Percentiles rank a stretch among this genome's conserved stretches.
Evolutionary conservation across 2,329 filamentous ascomycete genomes (phyloP).

Genomic region (Fusarium udum): DNA sequence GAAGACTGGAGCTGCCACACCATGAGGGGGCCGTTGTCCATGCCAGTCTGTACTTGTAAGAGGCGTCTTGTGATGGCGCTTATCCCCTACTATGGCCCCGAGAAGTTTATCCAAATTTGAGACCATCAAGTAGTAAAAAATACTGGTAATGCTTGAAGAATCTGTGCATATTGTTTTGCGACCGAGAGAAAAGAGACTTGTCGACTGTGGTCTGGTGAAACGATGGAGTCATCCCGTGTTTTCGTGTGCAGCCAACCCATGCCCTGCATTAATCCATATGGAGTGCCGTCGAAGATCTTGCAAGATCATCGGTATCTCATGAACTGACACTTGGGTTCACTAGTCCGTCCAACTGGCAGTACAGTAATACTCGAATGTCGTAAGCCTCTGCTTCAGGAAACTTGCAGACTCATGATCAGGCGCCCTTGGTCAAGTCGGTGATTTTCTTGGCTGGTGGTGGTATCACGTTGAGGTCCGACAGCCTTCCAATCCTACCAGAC

Average conservation of each 20-base stretch:
- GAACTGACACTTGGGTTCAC: conserved; percentile 2
- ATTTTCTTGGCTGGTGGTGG: conserved; percentile 18
- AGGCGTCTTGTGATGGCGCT: conserved; percentile 20
- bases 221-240: conserved; percentile 12
- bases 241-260: conserved; percentile 2
- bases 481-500: conserved; percentile 12
- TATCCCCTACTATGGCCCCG: conserved; percentile 29
- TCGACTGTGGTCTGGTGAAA: conserved; percentile 11
- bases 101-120: conserved; percentile 24
- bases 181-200: conserved; percentile 10
- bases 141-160: neutral
- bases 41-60: conserved; percentile 19
- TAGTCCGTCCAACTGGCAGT: neutral
- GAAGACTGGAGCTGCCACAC: conserved; percentile 26
- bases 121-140: neutral
- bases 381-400: conserved; percentile 32
- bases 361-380: conserved; percentile 22
- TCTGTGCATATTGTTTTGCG: conserved; percentile 19
- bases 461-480: conserved; percentile 28
- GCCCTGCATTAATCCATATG: conserved; percentile 8
- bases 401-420: conserved; percentile 2
- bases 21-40: conserved; percentile 7
- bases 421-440: neutral
- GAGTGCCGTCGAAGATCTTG: conserved; percentile 29
- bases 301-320: conserved; percentile 23